phyloP scores from a whole-genome alignment of 805 yeast species.

The Saccharomyces cerevisiae region DNA sequence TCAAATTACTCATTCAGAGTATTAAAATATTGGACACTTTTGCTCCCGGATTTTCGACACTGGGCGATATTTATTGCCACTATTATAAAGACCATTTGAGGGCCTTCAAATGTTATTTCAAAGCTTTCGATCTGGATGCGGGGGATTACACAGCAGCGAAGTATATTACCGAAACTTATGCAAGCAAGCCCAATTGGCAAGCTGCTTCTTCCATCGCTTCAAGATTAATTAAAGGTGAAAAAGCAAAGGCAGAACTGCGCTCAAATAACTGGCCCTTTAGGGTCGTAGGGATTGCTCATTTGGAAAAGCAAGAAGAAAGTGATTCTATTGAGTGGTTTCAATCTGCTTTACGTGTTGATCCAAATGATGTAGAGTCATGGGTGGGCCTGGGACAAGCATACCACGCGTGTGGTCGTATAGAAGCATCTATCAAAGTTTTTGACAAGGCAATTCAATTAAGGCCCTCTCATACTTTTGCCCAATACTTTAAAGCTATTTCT shows the following conservation, averaged over 20 bases:
- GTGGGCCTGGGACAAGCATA: slow-evolving; percentile 96
- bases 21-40: slow-evolving; percentile 54
- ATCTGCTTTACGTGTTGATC: slow-evolving; percentile 62
- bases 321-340: slow-evolving; percentile 88
- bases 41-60: slow-evolving; percentile 74
- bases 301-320: slow-evolving; percentile 63
- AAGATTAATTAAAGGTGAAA: slow-evolving; percentile 56
- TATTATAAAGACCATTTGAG: slow-evolving; percentile 51
- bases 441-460: slow-evolving; percentile 50
- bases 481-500: slow-evolving; percentile 60
- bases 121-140: slow-evolving; percentile 80
- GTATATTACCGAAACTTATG: slow-evolving; percentile 60
- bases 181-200: slow-evolving; percentile 70
- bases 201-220: slow-evolving; percentile 68
- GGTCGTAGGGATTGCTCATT: slow-evolving; percentile 68
- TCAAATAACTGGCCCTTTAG: slow-evolving; percentile 77
- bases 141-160: slow-evolving; percentile 69
- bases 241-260: slow-evolving; percentile 43
- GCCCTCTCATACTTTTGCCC: slow-evolving; percentile 50
- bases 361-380: slow-evolving; percentile 76
- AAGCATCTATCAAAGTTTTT: slow-evolving; percentile 81
- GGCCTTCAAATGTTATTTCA: slow-evolving; percentile 79
- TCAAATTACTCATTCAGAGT: slow-evolving; percentile 49
- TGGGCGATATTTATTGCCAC: slow-evolving; percentile 66
- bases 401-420: slow-evolving; percentile 70